Conservation (phyloP, 345 rosid species). For the Aquilaria yunnanensis region DNA sequence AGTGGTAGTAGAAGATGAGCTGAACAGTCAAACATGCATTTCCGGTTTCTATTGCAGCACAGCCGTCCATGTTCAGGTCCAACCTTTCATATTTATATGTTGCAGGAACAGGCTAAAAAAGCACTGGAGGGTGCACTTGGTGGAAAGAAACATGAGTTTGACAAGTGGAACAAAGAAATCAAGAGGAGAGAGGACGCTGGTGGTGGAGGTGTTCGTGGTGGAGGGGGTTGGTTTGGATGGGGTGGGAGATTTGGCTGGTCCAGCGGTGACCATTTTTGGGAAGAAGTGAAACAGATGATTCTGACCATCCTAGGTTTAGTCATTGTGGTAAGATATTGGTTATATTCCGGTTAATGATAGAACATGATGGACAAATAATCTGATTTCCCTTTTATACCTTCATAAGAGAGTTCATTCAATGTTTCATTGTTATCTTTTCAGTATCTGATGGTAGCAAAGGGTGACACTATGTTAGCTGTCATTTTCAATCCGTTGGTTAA, state of each 20-base stretch:
- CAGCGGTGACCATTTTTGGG: conserved; percentile 69
- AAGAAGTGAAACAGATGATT: conserved; percentile 57
- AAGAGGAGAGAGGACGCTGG: conserved; percentile 79
- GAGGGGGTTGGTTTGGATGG: conserved; percentile 92
- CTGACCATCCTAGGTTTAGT: conserved; percentile 60
- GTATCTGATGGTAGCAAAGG: conserved; percentile 74
- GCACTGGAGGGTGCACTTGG: conserved; percentile 89
- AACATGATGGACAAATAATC: not conserved
- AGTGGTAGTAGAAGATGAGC: too few species aligned
- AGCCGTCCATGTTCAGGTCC: not conserved
- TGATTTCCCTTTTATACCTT: not conserved
- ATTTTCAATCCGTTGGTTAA: conserved; percentile 67
- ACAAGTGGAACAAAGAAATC: conserved; percentile 83
- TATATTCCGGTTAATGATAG: not conserved
- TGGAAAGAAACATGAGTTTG: conserved; percentile 79
- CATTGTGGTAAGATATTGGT: conserved; percentile 44
- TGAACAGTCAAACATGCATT: not conserved
- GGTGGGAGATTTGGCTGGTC: conserved; percentile 75
- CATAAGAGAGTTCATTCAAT: not conserved
- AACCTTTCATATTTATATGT: conserved; percentile 1
- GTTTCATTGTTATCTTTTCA: conserved; percentile 25
- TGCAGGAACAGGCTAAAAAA: conserved; percentile 83
- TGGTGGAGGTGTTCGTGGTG: conserved; percentile 49
- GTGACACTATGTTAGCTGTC: conserved; percentile 59
- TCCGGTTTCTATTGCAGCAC: not conserved